Evolutionary conservation across 2,329 filamentous ascomycete species (phyloP).

Genomic region (Incumbomyces delicatus): DNA sequence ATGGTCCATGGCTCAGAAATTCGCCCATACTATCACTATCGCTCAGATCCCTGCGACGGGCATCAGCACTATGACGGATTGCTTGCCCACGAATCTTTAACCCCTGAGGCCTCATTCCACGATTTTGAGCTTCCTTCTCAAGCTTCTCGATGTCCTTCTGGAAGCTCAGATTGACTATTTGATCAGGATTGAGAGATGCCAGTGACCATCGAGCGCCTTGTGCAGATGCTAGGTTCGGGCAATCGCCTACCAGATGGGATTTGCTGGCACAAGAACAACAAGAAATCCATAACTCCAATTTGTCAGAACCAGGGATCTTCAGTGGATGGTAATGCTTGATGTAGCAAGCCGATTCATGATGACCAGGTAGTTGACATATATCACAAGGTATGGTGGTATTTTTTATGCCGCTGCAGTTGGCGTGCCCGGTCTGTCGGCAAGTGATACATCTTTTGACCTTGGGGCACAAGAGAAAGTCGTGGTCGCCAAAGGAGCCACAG

Average conservation of each 20-base stretch:
- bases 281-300: slow-evolving; percentile 33
- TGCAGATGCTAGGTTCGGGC: slow-evolving; percentile 24
- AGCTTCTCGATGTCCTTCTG: slow-evolving; percentile 15
- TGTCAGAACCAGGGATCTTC: slow-evolving; percentile 16
- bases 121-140: slow-evolving; percentile 16
- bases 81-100: slow-evolving; percentile 31
- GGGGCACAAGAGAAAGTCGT: slow-evolving; percentile 32
- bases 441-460: slow-evolving; percentile 37
- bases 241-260: slow-evolving; percentile 36
- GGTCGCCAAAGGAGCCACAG: slow-evolving; percentile 33
- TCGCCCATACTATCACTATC: slow-evolving; percentile 27
- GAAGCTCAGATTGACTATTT: slow-evolving; percentile 31
- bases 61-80: slow-evolving; percentile 23
- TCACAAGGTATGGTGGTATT: slow-evolving; percentile 51
- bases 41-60: background rate
- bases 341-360: slow-evolving; percentile 52
- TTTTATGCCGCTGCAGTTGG: slow-evolving; percentile 51
- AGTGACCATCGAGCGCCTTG: slow-evolving; percentile 31
- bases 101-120: slow-evolving; percentile 19
- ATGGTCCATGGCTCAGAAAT: slow-evolving; percentile 18
- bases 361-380: slow-evolving; percentile 47
- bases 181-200: slow-evolving; percentile 27
- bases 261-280: slow-evolving; percentile 35
- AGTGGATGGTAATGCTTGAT: slow-evolving; percentile 38
- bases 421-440: slow-evolving; percentile 56